These are phyloP conservation scores for Candida ovalis DNA, from an alignment of 805 yeast genomes.

Conservation along the genomic window DNA sequence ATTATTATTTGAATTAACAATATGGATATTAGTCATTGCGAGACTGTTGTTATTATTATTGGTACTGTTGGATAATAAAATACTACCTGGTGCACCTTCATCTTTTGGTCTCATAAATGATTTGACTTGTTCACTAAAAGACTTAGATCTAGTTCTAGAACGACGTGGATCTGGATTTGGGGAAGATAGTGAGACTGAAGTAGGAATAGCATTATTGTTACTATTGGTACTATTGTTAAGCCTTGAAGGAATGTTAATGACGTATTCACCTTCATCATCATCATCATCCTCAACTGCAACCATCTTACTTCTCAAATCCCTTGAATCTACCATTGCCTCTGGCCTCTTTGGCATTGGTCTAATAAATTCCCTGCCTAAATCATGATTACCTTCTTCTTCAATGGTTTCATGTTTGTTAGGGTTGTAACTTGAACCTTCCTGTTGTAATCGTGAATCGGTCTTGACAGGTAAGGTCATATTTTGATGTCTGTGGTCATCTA, in stretches of 20 bases:
- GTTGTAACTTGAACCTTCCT: not conserved
- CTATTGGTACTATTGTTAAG: constrained; percentile 4
- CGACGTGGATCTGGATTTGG: constrained; percentile 9
- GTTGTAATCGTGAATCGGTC: constrained; percentile 21
- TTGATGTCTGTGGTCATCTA: constrained; percentile 36
- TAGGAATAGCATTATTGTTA: not conserved
- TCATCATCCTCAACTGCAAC: constrained; percentile 29
- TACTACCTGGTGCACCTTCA: constrained; percentile 28
- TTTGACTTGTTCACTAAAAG: constrained; percentile 42
- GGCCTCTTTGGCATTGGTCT: constrained; percentile 14
- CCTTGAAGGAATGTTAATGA: constrained; percentile 21
- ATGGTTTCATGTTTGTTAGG: constrained; percentile 4
- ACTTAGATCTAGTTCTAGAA: constrained; percentile 31
- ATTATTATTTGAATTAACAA: constrained; percentile 2
- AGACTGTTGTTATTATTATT: constrained; percentile 3
- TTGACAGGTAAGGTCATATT: constrained; percentile 31
- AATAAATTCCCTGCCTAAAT: not conserved
- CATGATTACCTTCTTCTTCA: constrained; percentile 11
- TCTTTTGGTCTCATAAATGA: constrained; percentile 34
- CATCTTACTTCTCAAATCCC: constrained; percentile 29
- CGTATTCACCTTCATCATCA: constrained; percentile 27
- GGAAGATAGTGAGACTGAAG: not conserved
- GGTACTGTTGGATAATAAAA: constrained; percentile 19
- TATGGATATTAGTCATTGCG: too few relatives aligned
- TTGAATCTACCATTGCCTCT: constrained; percentile 22